Evolutionary conservation across 108 stramenopile species (phyloP).

Genomic region (Cyclostephanos tholiformis): DNA sequence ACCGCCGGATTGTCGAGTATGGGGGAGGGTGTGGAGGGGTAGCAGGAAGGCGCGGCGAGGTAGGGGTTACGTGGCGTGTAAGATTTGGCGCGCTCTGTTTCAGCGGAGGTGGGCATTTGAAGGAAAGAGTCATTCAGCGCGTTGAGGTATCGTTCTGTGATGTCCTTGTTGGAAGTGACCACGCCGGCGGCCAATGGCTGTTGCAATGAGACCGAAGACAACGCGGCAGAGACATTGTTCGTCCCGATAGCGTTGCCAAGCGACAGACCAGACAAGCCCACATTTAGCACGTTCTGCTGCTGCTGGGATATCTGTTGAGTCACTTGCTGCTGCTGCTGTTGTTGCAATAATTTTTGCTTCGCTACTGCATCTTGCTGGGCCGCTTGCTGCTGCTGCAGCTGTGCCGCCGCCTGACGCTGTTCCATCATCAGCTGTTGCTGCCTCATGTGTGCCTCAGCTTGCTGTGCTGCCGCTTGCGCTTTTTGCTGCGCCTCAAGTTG

Average conservation of each 20-base stretch:
- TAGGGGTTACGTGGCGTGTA: slow-evolving; percentile 96
- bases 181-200: slow-evolving; percentile 2
- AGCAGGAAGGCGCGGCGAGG: slow-evolving; percentile 84
- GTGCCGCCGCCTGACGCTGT: slow-evolving; percentile 51
- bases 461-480: slow-evolving; percentile 30
- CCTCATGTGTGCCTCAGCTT: slow-evolving; percentile 60
- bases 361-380: slow-evolving; percentile 51
- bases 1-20: slow-evolving; percentile 92
- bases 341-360: slow-evolving; percentile 54
- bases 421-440: slow-evolving; percentile 60
- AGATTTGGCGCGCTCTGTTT: slow-evolving; percentile 63
- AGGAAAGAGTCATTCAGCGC: slow-evolving; percentile 72
- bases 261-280: slow-evolving; percentile 67
- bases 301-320: slow-evolving; percentile 27
- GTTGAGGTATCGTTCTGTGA: slow-evolving; percentile 43
- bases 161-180: slow-evolving; percentile 32
- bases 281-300: slow-evolving; percentile 53
- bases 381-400: slow-evolving; percentile 61
- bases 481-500: slow-evolving; percentile 59
- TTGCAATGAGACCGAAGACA: slow-evolving; percentile 21
- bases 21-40: slow-evolving; percentile 84
- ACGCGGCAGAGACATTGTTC: slow-evolving; percentile 17
- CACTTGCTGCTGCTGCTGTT: slow-evolving; percentile 37
- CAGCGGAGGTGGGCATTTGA: slow-evolving; percentile 66
- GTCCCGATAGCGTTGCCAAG: slow-evolving; percentile 36